Conservation (phyloP, 2,329 filamentous ascomycete species). For the Lecanicillium sp. region DNA sequence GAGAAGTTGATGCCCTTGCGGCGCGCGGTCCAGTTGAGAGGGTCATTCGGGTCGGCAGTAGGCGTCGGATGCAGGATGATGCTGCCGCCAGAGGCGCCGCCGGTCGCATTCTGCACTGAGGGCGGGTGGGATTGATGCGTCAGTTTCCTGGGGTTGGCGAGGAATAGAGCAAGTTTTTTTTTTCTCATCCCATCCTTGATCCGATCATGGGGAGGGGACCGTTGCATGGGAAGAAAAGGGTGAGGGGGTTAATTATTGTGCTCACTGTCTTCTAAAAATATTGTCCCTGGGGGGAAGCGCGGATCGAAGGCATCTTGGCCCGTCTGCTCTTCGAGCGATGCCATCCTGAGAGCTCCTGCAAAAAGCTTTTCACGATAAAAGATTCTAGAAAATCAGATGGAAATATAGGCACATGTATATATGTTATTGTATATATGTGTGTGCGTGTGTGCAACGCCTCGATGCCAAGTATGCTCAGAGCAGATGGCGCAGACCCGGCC, state of each 20-base stretch:
- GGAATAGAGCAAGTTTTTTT: too few species aligned
- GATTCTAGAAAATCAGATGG: not conserved
- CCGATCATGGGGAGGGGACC: too few species aligned
- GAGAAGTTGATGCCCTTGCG: constrained; percentile 2
- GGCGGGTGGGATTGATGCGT: too few species aligned
- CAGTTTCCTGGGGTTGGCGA: too few species aligned
- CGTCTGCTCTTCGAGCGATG: not conserved
- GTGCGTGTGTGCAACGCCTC: too few species aligned
- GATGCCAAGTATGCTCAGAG: too few species aligned
- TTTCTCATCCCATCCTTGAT: too few species aligned
- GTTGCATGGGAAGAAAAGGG: too few species aligned
- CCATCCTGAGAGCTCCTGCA: too few species aligned
- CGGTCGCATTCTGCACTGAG: not conserved
- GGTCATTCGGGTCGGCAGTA: constrained; percentile 15
- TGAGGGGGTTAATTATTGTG: too few species aligned
- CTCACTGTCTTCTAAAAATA: not conserved
- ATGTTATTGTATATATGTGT: not conserved
- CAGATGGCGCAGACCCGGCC: too few species aligned
- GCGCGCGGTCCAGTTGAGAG: constrained; percentile 9
- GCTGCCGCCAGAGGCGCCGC: not conserved
- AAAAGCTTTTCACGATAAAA: too few species aligned
- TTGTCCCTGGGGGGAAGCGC: not conserved
- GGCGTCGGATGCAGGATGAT: constrained; percentile 14
- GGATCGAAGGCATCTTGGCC: not conserved
- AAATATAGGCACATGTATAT: not conserved